A percentile compares a stretch with the other conserved stretches of the same genome.
Conservation (phyloP, 371 early-diverging fungal genomes). For the Phascolomyces articulosus region DNA sequence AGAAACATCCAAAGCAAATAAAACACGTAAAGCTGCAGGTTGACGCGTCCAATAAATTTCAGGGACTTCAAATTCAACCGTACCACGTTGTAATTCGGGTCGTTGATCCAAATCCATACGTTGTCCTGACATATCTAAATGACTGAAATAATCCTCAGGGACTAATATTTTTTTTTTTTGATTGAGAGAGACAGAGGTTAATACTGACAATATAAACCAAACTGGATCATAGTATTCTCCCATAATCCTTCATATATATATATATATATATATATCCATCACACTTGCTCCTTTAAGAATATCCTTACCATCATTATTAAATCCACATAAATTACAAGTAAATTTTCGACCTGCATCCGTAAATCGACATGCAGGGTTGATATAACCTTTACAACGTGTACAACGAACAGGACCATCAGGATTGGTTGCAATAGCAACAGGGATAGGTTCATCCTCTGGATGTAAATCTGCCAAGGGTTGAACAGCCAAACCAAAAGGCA, state of each 20-base stretch:
- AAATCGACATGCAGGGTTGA: slow-evolving; percentile 90
- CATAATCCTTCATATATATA: too few species aligned
- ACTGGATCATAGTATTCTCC: too few species aligned
- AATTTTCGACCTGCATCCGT: slow-evolving; percentile 89
- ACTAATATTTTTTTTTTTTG: slow-evolving; percentile 43
- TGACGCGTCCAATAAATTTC: slow-evolving; percentile 71
- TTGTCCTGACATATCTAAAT: slow-evolving; percentile 90
- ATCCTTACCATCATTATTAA: slow-evolving; percentile 74
- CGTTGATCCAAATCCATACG: slow-evolving; percentile 83
- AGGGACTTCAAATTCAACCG: slow-evolving; percentile 90
- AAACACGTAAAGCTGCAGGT: slow-evolving; percentile 70
- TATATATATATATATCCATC: not conserved
- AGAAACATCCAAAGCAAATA: slow-evolving; percentile 95
- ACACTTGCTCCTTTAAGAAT: not conserved
- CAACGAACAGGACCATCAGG: slow-evolving; percentile 89
- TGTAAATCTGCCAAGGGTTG: slow-evolving; percentile 89
- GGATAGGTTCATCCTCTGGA: slow-evolving; percentile 63
- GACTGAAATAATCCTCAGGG: slow-evolving; percentile 87
- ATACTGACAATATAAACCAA: too few species aligned
- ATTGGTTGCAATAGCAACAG: slow-evolving; percentile 14
- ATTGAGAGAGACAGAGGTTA: too few species aligned
- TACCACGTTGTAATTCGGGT: slow-evolving; percentile 90
- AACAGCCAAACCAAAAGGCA: slow-evolving; percentile 89
- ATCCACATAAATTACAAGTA: slow-evolving; percentile 91
- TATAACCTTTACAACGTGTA: slow-evolving; percentile 90